phyloP scores from a whole-genome alignment of 805 yeast species.

The Suhomyces sp. region DNA sequence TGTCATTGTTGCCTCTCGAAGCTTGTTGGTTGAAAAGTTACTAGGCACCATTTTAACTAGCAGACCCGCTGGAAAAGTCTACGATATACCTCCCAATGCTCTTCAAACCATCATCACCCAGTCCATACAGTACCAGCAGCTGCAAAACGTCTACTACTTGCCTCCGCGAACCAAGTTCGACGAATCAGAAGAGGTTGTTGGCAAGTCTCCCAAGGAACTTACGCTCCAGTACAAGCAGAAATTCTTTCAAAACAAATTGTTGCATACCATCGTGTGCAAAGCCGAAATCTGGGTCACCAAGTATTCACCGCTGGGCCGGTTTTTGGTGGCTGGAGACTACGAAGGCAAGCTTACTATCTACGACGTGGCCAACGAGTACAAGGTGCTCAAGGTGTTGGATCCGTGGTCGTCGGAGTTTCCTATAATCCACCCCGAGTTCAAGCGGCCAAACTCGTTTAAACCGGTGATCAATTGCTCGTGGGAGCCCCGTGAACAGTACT shows the following conservation, averaged over 20 bases:
- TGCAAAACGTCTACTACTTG: slow-evolving; percentile 25
- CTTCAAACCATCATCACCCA: slow-evolving; percentile 22
- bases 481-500: slow-evolving; percentile 65
- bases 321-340: slow-evolving; percentile 71
- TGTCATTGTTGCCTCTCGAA: slow-evolving; percentile 1
- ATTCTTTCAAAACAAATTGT: slow-evolving; percentile 46
- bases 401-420: slow-evolving; percentile 26
- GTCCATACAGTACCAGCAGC: slow-evolving; percentile 20
- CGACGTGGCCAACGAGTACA: slow-evolving; percentile 50
- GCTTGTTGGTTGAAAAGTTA: slow-evolving; percentile 7
- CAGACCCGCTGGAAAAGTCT: slow-evolving; percentile 5
- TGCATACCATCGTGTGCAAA: slow-evolving; percentile 42
- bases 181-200: not conserved
- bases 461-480: slow-evolving; percentile 68
- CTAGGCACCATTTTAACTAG: slow-evolving; percentile 4
- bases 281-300: slow-evolving; percentile 84
- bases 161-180: slow-evolving; percentile 22
- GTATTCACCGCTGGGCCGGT: slow-evolving; percentile 75
- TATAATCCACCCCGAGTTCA: slow-evolving; percentile 24
- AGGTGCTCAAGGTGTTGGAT: slow-evolving; percentile 27
- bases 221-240: slow-evolving; percentile 6
- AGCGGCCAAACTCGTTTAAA: slow-evolving; percentile 28
- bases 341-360: slow-evolving; percentile 65
- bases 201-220: not conserved
- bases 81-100: slow-evolving; percentile 19